Evolutionary conservation across 2,329 filamentous ascomycete species (phyloP).

Genomic region (Canariomyces notabilis): DNA sequence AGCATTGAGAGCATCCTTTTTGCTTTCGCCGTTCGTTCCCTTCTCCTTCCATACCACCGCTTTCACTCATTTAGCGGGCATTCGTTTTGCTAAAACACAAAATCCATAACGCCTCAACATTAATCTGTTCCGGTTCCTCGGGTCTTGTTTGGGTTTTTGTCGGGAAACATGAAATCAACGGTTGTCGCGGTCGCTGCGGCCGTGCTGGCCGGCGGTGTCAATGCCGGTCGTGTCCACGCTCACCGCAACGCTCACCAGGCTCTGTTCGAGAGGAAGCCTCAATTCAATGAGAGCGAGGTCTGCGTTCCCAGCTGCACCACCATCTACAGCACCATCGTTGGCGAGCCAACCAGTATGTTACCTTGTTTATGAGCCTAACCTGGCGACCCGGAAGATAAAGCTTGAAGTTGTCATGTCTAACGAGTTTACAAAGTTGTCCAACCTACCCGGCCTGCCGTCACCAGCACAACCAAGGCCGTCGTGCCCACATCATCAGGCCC

Average conservation of each 20-base stretch:
- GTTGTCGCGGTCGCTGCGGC: slow-evolving; percentile 61
- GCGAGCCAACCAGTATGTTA: slow-evolving; percentile 58
- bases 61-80: slow-evolving; percentile 89
- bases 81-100: slow-evolving; percentile 49
- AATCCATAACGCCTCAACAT: slow-evolving; percentile 17
- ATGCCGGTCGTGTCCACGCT: slow-evolving; percentile 44
- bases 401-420: no score
- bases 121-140: slow-evolving; percentile 17
- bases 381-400: no score
- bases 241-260: slow-evolving; percentile 58
- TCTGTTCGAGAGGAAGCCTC: slow-evolving; percentile 47
- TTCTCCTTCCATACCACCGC: slow-evolving; percentile 52
- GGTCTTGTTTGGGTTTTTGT: slow-evolving; percentile 1
- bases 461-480: slow-evolving; percentile 19
- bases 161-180: slow-evolving; percentile 65
- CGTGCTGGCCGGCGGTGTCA: slow-evolving; percentile 53
- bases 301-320: slow-evolving; percentile 65
- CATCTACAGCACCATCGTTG: slow-evolving; percentile 63
- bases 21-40: slow-evolving; percentile 49
- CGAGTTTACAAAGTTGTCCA: no score
- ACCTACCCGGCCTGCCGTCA: slow-evolving; percentile 27
- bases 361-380: neutral
- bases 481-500: slow-evolving; percentile 40
- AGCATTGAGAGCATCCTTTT: slow-evolving; percentile 42
- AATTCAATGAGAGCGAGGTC: slow-evolving; percentile 37